Conservation (phyloP, 1,284 basidiomycete genomes). For the Marasmius sp. region DNA sequence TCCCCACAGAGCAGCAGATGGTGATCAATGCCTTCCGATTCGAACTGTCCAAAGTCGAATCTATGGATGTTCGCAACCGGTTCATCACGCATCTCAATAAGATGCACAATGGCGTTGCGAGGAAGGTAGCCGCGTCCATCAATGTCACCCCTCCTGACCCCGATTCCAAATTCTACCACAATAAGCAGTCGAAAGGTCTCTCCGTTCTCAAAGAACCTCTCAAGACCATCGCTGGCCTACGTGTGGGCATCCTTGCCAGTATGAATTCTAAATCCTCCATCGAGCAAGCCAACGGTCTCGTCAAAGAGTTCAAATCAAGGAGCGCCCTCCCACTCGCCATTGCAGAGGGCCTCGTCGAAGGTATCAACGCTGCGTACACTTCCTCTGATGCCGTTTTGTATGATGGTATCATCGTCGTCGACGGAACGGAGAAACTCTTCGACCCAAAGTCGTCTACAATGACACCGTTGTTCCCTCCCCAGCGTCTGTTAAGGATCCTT, state of each 20-base stretch:
- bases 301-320: not conserved
- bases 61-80: not conserved
- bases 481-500: slow-evolving; percentile 4
- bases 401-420: slow-evolving; percentile 4
- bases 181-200: slow-evolving; percentile 1
- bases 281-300: not conserved
- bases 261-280: slow-evolving; percentile 1
- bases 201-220: slow-evolving; percentile 5
- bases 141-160: not conserved
- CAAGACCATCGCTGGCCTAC: slow-evolving; percentile 4
- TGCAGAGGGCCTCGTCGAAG: slow-evolving; percentile 1
- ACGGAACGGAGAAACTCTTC: slow-evolving; percentile 1
- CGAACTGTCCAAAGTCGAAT: slow-evolving; percentile 2
- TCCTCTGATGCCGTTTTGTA: slow-evolving; percentile 3
- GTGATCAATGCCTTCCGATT: slow-evolving; percentile 3
- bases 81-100: slow-evolving; percentile 5
- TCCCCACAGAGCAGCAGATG: slow-evolving; percentile 6
- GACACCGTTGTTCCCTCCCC: not conserved
- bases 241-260: slow-evolving; percentile 2
- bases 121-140: not conserved
- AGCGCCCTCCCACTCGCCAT: not conserved
- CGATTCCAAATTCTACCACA: slow-evolving; percentile 4
- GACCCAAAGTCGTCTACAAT: not conserved
- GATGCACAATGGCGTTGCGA: slow-evolving; percentile 1
- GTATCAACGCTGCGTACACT: slow-evolving; percentile 3